These are phyloP conservation scores for Cutaneotrichosporon cutaneum DNA, from an alignment of 1,284 basidiomycete species.

Conservation along the genomic window DNA sequence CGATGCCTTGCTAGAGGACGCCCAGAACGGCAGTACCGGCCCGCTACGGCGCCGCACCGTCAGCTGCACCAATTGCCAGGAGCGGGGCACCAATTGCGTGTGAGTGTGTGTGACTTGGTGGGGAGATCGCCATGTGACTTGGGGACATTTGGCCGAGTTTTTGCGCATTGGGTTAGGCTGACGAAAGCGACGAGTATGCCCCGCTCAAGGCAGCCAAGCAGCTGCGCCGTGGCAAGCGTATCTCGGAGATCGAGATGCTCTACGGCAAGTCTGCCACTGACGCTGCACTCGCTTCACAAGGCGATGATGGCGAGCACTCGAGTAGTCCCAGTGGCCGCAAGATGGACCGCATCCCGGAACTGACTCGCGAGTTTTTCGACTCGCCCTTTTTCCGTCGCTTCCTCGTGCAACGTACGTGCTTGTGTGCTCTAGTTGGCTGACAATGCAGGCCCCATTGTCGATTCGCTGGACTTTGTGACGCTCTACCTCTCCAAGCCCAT, in stretches of 20 bases:
- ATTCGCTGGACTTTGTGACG: conserved; percentile 67
- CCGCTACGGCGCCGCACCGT: conserved; percentile 33
- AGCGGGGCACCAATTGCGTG: conserved; percentile 81
- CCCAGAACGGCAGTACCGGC: conserved; percentile 7
- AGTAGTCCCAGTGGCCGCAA: conserved; percentile 25
- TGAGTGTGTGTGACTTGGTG: conserved; percentile 54
- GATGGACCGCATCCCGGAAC: conserved; percentile 53
- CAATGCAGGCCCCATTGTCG: conserved; percentile 52
- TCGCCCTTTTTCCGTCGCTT: conserved; percentile 80
- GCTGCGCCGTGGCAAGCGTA: conserved; percentile 72
- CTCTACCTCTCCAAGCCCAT: conserved; percentile 56
- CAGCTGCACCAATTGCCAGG: conserved; percentile 78
- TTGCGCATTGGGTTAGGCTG: background rate
- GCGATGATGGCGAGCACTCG: conserved; percentile 23
- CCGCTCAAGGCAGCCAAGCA: conserved; percentile 82
- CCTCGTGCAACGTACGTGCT: conserved; percentile 68
- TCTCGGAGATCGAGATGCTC: conserved; percentile 69
- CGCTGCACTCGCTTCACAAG: conserved; percentile 35
- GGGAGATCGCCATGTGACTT: background rate
- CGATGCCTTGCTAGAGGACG: conserved; percentile 15
- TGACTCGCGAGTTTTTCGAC: conserved; percentile 72
- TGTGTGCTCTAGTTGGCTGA: background rate
- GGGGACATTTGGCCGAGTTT: background rate
- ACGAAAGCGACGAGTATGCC: conserved; percentile 71
- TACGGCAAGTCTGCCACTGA: conserved; percentile 40